Conservation (phyloP, 1,139 yeast species). For the Suhomyces coccinellae region DNA sequence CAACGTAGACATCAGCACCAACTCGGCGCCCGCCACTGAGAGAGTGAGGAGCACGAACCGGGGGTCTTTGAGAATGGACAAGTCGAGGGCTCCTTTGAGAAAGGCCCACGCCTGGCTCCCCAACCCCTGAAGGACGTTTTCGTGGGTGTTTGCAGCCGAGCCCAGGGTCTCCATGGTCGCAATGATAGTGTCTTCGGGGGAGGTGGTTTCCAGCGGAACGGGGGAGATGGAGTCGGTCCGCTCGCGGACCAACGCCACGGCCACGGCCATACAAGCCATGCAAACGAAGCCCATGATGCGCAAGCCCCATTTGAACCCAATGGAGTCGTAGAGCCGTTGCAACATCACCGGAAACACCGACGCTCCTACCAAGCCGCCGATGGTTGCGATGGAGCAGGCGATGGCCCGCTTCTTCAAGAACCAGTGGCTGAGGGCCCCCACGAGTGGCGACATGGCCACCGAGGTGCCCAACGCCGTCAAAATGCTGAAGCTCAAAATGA, state of each 20-base stretch:
- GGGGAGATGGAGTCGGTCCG: slow-evolving; percentile 19
- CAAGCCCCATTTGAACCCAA: slow-evolving; percentile 66
- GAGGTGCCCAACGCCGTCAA: slow-evolving; percentile 59
- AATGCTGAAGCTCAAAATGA: slow-evolving; percentile 57
- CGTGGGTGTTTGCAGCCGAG: not conserved
- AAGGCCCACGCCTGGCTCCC: slow-evolving; percentile 9
- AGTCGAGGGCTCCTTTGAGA: slow-evolving; percentile 36
- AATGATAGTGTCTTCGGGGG: no score
- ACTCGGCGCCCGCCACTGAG: slow-evolving; percentile 49
- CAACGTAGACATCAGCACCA: slow-evolving; percentile 49
- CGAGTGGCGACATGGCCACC: slow-evolving; percentile 56
- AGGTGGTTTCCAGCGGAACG: not conserved
- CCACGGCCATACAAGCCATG: slow-evolving; percentile 36
- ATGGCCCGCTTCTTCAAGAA: slow-evolving; percentile 54
- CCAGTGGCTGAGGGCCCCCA: slow-evolving; percentile 65
- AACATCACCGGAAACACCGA: slow-evolving; percentile 58
- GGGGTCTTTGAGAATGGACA: slow-evolving; percentile 42
- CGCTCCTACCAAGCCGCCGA: slow-evolving; percentile 67
- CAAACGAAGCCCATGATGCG: slow-evolving; percentile 55
- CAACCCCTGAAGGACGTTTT: not conserved
- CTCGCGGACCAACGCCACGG: slow-evolving; percentile 46
- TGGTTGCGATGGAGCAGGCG: slow-evolving; percentile 57
- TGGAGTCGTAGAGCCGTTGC: slow-evolving; percentile 41
- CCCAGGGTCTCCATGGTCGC: not conserved
- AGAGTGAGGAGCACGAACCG: slow-evolving; percentile 39